These are phyloP conservation scores for Lichtheimia hyalospora DNA, from an alignment of 371 early-diverging fungal species.

Conservation along the genomic window DNA sequence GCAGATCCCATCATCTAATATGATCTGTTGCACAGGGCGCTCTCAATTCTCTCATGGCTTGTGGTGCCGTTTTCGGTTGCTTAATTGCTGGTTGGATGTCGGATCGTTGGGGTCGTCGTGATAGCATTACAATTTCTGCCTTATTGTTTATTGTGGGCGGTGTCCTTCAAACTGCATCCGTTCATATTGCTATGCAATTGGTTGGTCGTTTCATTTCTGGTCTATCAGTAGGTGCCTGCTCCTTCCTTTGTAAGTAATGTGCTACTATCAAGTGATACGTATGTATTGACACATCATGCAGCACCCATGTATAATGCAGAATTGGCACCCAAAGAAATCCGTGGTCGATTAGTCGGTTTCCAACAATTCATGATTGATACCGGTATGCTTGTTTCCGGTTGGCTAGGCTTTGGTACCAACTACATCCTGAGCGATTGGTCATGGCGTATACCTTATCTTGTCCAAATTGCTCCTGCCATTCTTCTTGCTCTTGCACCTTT, in stretches of 20 bases:
- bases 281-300: neutral
- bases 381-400: slow-evolving; percentile 50
- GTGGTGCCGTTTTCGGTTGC: slow-evolving; percentile 35
- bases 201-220: slow-evolving; percentile 85
- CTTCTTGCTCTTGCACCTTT: slow-evolving; percentile 44
- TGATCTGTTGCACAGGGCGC: slow-evolving; percentile 18
- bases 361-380: slow-evolving; percentile 49
- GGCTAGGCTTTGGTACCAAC: slow-evolving; percentile 42
- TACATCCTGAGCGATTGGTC: slow-evolving; percentile 30
- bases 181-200: slow-evolving; percentile 57
- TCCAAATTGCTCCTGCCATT: slow-evolving; percentile 50
- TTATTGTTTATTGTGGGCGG: slow-evolving; percentile 73
- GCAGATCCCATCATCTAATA: neutral
- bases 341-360: slow-evolving; percentile 50
- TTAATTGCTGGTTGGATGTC: slow-evolving; percentile 58
- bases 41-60: slow-evolving; percentile 33
- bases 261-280: neutral
- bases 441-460: slow-evolving; percentile 53
- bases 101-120: slow-evolving; percentile 74
- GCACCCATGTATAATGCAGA: slow-evolving; percentile 91
- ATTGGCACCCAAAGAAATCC: slow-evolving; percentile 58
- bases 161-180: slow-evolving; percentile 64
- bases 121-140: slow-evolving; percentile 66
- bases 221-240: slow-evolving; percentile 80
- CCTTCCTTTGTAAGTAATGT: slow-evolving; percentile 51